Conservation (phyloP, 495 filamentous ascomycete species). For the Poronia punctata region DNA sequence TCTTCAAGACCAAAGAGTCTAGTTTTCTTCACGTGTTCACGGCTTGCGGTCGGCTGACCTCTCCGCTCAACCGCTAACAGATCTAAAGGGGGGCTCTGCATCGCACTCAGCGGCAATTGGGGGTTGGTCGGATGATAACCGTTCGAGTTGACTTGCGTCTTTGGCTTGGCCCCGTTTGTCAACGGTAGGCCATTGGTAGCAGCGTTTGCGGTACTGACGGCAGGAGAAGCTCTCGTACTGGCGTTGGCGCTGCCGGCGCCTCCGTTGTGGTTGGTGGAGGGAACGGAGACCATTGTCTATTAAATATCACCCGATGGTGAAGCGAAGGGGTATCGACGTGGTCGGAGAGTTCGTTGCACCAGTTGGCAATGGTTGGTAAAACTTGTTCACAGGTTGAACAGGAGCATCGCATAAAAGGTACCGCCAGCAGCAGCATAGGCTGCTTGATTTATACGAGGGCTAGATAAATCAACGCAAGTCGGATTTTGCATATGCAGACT, state of each 20-base stretch:
- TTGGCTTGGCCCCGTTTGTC: constrained; percentile 34
- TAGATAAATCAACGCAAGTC: constrained; percentile 2
- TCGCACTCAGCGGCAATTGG: constrained; percentile 42
- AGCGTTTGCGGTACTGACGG: constrained; percentile 26
- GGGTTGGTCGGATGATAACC: constrained; percentile 45
- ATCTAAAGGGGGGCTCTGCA: constrained; percentile 61
- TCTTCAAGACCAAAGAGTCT: constrained; percentile 81
- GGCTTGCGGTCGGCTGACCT: constrained; percentile 65
- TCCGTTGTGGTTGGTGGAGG: constrained; percentile 29
- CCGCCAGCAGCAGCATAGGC: constrained; percentile 5
- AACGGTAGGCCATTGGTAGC: constrained; percentile 24
- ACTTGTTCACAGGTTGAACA: constrained; percentile 15
- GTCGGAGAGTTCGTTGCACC: constrained; percentile 1
- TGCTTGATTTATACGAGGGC: not conserved
- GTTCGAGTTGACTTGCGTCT: constrained; percentile 42
- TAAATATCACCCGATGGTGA: constrained; percentile 1
- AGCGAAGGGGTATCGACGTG: constrained; percentile 1
- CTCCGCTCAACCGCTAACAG: constrained; percentile 85
- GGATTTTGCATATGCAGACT: no score
- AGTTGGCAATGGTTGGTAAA: constrained; percentile 16
- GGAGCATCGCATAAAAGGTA: constrained; percentile 24
- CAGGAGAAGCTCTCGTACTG: constrained; percentile 43
- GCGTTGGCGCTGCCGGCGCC: constrained; percentile 30
- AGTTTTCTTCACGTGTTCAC: constrained; percentile 67
- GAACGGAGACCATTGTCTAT: constrained; percentile 34